Base-by-base conservation (phyloP, 345 rosid species). In the Noccaea bulbosa region DNA sequence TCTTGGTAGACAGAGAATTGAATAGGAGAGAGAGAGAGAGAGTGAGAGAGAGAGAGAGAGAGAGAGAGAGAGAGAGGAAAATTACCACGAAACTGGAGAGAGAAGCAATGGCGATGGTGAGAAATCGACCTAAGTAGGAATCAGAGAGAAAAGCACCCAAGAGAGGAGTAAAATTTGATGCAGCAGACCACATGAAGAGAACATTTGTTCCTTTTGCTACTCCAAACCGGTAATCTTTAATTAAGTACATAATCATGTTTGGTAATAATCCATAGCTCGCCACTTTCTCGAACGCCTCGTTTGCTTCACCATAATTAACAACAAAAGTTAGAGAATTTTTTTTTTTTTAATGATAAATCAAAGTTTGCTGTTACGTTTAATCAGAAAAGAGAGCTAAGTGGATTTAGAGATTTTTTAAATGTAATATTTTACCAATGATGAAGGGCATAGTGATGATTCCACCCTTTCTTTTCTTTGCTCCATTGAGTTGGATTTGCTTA, bases 241-340 rank as follows among this genome's bases (percentile, higher is more conserved):
- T 84, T 77, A 89, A 49, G 65, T 89, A 89, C 55, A 83, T 51
- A 41, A 89, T 85, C 91, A 89, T 89, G 77, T 89, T 87, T 40
- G 90, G 81, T 43, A 77, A 8, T 67, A 89, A 51, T 33, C 96
- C 96, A 76, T 89, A 89, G 68, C 93, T 86, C 30, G 96, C 86
- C 77, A 89, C 89, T 78, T 83, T 85, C 85, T 89, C 96, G 22
- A 89, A 83, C 32, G 91, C 86, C 84, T 89, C 96, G 62, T 89
- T 89, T 49, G 84, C 96, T 89, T 78, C 67, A 22, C 30, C 71
- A 60, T 30, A 8, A 52, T 44, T 52, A 4, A 77, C 6, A 48
- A 17, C 2, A 17, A 7, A 38, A 5, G 0, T 53, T 47, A 35
- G 16, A 16, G 37, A 44, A 20, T 12, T 35, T 57, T 39, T 39